phyloP scores from a whole-genome alignment of 306 rosid genomes.

The Delonix regia region DNA sequence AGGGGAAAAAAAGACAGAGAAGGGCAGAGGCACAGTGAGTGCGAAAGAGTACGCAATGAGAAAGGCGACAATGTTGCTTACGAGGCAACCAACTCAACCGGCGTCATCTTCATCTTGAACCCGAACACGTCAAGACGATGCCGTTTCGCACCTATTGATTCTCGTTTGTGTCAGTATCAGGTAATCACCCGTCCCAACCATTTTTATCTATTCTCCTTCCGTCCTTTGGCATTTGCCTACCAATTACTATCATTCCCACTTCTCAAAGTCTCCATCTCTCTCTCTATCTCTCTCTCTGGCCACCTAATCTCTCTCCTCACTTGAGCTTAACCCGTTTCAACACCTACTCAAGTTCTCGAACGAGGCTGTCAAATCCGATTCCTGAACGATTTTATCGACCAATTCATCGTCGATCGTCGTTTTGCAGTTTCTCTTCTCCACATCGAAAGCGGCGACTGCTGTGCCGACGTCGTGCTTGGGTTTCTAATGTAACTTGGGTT shows the following conservation, averaged over 20 bases:
- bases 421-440: neutral
- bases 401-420: neutral
- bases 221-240: neutral
- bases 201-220: neutral
- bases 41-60: neutral
- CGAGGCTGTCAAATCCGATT: neutral
- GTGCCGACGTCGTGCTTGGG: conserved; percentile 25
- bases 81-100: conserved; percentile 21
- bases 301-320: neutral
- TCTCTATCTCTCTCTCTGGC: neutral
- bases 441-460: neutral
- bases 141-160: conserved; percentile 24
- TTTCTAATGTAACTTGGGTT: conserved; percentile 47
- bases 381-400: neutral
- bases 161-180: neutral
- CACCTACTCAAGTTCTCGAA: neutral
- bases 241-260: conserved; percentile 19
- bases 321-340: neutral
- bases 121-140: conserved; percentile 26
- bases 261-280: conserved; percentile 33
- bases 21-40: neutral
- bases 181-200: neutral
- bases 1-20: neutral
- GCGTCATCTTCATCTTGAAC: conserved; percentile 34
- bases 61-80: conserved; percentile 41